Base-by-base conservation (phyloP, 2,329 filamentous ascomycete genomes). In the Paradendryphiella salina region DNA sequence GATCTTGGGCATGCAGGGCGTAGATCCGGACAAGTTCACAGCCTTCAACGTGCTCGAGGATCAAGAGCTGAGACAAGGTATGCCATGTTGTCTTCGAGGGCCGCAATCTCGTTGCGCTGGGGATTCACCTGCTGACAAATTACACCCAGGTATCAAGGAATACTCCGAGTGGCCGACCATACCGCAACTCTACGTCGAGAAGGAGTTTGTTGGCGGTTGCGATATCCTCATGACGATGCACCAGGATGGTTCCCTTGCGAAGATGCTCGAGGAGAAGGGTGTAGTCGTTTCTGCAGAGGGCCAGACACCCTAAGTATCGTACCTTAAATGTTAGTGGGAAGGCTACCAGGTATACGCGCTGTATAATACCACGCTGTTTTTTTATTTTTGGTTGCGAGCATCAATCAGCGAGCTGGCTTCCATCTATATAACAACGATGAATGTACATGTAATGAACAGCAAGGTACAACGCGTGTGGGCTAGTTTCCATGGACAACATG, bases 101-200 rank as follows among this genome's bases (percentile, higher is more conserved):
- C 20, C 20, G 20, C 20, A 5, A 20, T 20, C 5, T 26, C 6
- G 23, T 9, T 26, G 23, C 23, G 23, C 23, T 26, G 8, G 29
- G 15, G 33, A 17, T 39, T 11, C 21, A 36, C 17, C 39, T 50
- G 46, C 56, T 65, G 52, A 64, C 52, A 52, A 51, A 41, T 58
- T 20, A 20, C 20, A 15, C 6, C 35, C 60, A 92, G 93, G 94
- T 44, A 96, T 99, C 79, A 99, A 99, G 78, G 93, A 99, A 77
- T 99, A 94, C 80, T 96, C 92, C 1, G 94, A 97, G 72, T 99
- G 94, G 94, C 94, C 94, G 11, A 99, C 94, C 15, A 97, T 99
- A 72, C 94, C 94, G 5, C 94, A 99, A 75, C 82, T 99, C 14
- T 99, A 97, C 76, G 81, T 99, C 43, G 85, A 95, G 57, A 93